Conservation (phyloP, 2,329 filamentous ascomycete species). For the Phoma sp. region DNA sequence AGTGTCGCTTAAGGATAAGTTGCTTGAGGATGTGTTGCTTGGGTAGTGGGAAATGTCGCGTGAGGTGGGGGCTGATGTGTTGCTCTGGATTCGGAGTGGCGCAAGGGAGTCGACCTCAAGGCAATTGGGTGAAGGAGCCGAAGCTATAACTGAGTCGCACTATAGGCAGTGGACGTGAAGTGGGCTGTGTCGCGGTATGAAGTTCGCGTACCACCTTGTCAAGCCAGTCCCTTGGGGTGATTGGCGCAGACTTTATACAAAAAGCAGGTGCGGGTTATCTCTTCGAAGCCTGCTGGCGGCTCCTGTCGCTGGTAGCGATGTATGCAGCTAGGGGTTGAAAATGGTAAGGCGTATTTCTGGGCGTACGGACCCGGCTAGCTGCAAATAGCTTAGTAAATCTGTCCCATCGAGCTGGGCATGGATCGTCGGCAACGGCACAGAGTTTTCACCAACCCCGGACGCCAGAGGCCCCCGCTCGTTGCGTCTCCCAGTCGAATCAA, state of each 20-base stretch:
- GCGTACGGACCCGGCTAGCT: constrained; percentile 25
- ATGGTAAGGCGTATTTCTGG: constrained; percentile 23
- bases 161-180: constrained; percentile 29
- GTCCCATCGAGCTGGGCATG: constrained; percentile 32
- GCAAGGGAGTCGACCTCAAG: constrained; percentile 19
- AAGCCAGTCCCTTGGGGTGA: constrained; percentile 12
- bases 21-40: constrained; percentile 20
- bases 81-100: constrained; percentile 20
- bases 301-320: constrained; percentile 32
- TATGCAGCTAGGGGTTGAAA: constrained; percentile 21
- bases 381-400: neutral
- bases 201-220: constrained; percentile 26
- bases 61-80: constrained; percentile 14
- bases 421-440: constrained; percentile 37
- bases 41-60: constrained; percentile 11
- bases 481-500: constrained; percentile 26
- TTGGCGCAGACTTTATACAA: constrained; percentile 36
- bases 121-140: constrained; percentile 24
- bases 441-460: constrained; percentile 34
- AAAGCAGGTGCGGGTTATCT: constrained; percentile 29
- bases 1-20: constrained; percentile 15
- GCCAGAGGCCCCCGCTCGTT: constrained; percentile 32
- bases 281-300: constrained; percentile 28
- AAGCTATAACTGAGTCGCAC: constrained; percentile 33
- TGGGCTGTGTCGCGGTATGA: constrained; percentile 18